Evolutionary conservation across 176 grass and related monocot species (phyloP).

Genomic region (Carex kokanica): DNA sequence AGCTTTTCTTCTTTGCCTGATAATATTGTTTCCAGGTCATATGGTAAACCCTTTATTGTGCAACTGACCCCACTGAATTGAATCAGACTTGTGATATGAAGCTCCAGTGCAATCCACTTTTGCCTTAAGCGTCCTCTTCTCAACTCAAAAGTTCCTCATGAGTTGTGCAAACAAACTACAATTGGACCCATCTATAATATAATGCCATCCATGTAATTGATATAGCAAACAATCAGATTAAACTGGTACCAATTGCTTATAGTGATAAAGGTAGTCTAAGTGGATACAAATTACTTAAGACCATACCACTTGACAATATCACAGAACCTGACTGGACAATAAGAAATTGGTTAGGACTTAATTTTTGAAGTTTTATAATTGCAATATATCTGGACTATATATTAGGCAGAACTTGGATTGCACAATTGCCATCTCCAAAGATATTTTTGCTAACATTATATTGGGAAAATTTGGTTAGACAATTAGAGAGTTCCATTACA

Average conservation of each 20-base stretch:
- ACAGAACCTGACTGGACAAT: not conserved
- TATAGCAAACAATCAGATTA: constrained; percentile 8
- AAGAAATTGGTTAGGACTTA: not conserved
- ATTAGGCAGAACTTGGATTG: not conserved
- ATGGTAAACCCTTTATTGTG: not conserved
- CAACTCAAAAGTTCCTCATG: not conserved
- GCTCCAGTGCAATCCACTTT: not conserved
- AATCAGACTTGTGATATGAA: not conserved
- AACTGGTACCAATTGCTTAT: not conserved
- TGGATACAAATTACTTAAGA: not conserved
- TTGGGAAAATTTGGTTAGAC: not conserved
- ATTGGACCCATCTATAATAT: not conserved
- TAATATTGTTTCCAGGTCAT: not conserved
- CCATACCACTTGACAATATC: not conserved
- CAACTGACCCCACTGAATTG: not conserved
- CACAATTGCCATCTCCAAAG: not conserved
- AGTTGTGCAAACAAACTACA: not conserved
- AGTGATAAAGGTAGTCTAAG: not conserved
- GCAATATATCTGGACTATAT: not conserved
- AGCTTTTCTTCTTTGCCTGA: not conserved
- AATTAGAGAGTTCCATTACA: not conserved
- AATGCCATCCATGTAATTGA: not conserved
- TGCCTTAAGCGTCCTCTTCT: not conserved
- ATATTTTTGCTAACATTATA: not conserved
- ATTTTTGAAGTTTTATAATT: not conserved